Base-by-base conservation (phyloP, 306 rosid species). In the Dryas octopetala region DNA sequence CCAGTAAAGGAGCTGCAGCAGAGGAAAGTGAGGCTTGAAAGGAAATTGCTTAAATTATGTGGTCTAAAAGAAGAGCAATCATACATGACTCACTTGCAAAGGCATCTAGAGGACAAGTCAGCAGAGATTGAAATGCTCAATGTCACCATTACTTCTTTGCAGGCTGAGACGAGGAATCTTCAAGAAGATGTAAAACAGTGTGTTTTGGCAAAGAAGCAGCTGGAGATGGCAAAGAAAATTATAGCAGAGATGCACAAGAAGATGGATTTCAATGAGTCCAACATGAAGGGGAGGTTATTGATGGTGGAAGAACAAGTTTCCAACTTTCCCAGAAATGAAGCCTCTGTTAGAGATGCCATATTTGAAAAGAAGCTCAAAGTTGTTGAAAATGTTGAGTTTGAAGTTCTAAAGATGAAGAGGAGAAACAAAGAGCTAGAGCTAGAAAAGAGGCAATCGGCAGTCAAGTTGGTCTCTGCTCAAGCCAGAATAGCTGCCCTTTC, bases 351-450 rank as follows among this genome's bases (percentile, higher is more conserved):
- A 66, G 73, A 75, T 61, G 74, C 40, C 49, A 43, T 15, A 48
- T 57, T 52, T 49, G 80, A 72, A 71, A 68, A 78, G 76, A 81
- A 74, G 73, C 73, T 84, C 28, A 68, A 76, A 82, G 68, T 43
- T 15, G 76, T 63, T 12, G 47, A 44, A 76, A 59, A 68, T 46
- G 26, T 78, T 4, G 84, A 73, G 40, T 13, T 86, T 4, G 69
- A 82, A 70, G 76, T 79, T 54, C 80, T 70, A 68, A 75, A 78
- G 62, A 48, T 76, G 76, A 84, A 68, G 81, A 84, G 90, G 73
- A 82, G 57, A 51, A 84, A 84, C 76, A 86, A 78, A 75, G 92
- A 86, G 81, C 76, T 82, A 73, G 84, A 86, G 68, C 44, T 84
- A 68, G 88, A 83, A 76, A 88, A 84, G 61, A 84, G 90, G 76